Base-by-base conservation (phyloP, 108 stramenopile genomes). In the Cyclotella distinguenda region DNA sequence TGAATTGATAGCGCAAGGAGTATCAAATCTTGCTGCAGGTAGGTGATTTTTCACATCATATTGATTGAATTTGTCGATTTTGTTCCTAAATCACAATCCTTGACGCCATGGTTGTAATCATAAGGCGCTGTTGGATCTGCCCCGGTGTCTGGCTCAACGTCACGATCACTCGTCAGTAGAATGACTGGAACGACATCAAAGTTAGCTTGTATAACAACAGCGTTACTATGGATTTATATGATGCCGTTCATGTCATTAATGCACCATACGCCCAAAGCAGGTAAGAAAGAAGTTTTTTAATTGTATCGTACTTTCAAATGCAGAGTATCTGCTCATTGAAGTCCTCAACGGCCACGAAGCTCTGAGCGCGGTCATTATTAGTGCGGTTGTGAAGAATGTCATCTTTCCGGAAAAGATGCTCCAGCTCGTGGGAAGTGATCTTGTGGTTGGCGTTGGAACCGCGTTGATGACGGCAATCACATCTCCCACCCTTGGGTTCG, bases 161-260 rank as follows among this genome's bases (percentile, higher is more conserved):
- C 80, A 18, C 77, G 91, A 50, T 89, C 88, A 5, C 51, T 89
- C 32, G 86, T 93, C 15, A 80, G 84, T 19, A 72, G 88, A 35
- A 89, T 93, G 88, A 79, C 86, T 23, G 88, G 91, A 13, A 78
- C 91, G 0, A 79, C 85, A 12, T 86, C 86, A 7, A 82, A 84
- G 69, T 47, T 86, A 21, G 84, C 86, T 6, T 86, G 85, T 62
- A 79, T 93, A 32, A 42, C 86, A 9, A 89, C 88, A 15, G 86
- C 88, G 19, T 21, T 88, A 23, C 57, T 79, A 13, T 88, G 88
- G 88, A 88, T 89, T 47, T 80, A 82, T 44, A 71, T 82, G 74
- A 82, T 87, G 66, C 88, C 91, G 11, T 93, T 85, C 72, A 89
- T 89, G 86, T 82, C 74, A 62, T 76, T 86, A 50, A 88, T 93